Base-by-base conservation (phyloP, 768 basidiomycete species). In the Termitomyces titanicus region DNA sequence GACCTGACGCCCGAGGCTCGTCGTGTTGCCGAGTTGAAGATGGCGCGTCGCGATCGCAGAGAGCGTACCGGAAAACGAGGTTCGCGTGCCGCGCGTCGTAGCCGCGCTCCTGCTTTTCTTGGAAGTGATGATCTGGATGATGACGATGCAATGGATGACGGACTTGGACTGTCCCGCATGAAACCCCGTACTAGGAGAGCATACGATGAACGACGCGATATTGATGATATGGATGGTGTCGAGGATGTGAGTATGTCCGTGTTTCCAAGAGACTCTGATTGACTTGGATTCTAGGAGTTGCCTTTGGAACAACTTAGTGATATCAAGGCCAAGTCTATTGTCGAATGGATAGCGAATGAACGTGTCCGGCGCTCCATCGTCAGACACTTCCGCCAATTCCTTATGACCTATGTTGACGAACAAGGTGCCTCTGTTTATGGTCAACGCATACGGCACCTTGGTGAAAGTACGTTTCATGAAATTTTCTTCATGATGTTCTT, bases 321-420 rank as follows among this genome's bases (percentile, higher is more conserved):
- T 66, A 94, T 99, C 76, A 98, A 98, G 68, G 93, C 95, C 37
- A 93, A 95, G 66, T 94, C 92, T 12, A 94, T 99, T 54, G 89
- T 90, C 22, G 97, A 98, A 70, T 99, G 97, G 97, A 95, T 98
- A 63, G 88, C 92, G 17, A 88, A 88, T 54, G 93, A 95, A 55
- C 85, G 91, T 39, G 96, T 98, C 61, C 84, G 89, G 61, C 81
- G 91, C 52, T 88, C 95, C 0, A 94, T 99, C 59, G 82, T 90
- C 62, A 84, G 88, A 59, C 92, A 98, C 70, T 98, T 99, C 79
- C 83, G 91, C 44, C 85, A 93, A 62, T 99, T 99, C 73, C 76
- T 99, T 53, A 91, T 95, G 84, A 96, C 93, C 11, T 95, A 94
- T 65, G 89, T 93, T 40, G 97, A 99, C 64, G 94, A 96, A 51